A percentile compares a stretch with the other conserved stretches of the same genome.
Evolutionary conservation across 208 protist species (phyloP).

Genomic region (Naegleria fowleri): DNA sequence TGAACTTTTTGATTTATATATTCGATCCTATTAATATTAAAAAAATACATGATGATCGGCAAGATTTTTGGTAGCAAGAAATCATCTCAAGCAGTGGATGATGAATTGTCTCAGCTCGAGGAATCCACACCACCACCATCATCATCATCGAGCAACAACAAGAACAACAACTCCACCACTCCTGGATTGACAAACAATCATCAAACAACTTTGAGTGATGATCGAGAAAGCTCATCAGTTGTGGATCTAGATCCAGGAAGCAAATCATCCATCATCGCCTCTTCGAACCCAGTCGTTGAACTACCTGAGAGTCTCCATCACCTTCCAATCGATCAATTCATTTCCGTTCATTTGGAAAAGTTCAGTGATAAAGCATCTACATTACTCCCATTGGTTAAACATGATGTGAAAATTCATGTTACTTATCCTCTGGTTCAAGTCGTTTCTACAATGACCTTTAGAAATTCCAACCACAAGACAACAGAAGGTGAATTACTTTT

Average conservation of each 20-base stretch:
- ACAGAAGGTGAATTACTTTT: conserved; percentile 12
- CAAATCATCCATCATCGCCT: not conserved
- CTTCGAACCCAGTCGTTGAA: too few relatives aligned
- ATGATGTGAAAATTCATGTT: not conserved
- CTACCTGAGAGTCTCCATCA: not conserved
- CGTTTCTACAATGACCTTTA: not conserved
- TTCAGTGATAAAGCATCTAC: not conserved
- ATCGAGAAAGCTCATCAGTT: too few relatives aligned
- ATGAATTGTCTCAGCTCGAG: not conserved
- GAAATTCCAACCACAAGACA: not conserved
- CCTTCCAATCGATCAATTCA: not conserved
- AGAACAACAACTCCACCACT: too few relatives aligned
- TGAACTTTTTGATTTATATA: too few relatives aligned
- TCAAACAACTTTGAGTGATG: too few relatives aligned
- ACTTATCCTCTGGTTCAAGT: not conserved
- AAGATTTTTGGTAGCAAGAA: not conserved
- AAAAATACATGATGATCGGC: not conserved
- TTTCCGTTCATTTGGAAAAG: not conserved
- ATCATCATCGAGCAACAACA: too few relatives aligned
- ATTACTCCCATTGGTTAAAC: not conserved
- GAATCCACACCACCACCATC: too few relatives aligned
- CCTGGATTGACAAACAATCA: too few relatives aligned
- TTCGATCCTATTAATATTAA: too few relatives aligned
- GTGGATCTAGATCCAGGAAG: too few relatives aligned
- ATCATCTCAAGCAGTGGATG: not conserved